A percentile compares a stretch with the other conserved stretches of the same genome.
Evolutionary conservation across 2,329 filamentous ascomycete genomes (phyloP).

Genomic region (Nemania sp.): DNA sequence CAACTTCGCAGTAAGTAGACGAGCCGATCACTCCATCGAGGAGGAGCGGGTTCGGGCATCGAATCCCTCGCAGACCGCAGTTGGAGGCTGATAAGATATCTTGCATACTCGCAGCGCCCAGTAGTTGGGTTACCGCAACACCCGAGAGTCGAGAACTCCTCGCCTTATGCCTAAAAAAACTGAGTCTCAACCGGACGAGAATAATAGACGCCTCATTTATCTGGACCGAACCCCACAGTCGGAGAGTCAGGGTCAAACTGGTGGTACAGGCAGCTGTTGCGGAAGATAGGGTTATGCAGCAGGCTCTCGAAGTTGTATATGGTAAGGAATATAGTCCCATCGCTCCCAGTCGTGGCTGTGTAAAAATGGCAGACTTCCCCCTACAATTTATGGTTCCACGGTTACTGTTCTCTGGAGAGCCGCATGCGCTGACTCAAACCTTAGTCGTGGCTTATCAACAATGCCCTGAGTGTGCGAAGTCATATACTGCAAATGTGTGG

Average conservation of each 20-base stretch:
- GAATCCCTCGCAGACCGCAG: neutral
- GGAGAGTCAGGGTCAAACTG: slow-evolving; percentile 90
- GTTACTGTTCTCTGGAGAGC: neutral
- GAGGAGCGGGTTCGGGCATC: neutral
- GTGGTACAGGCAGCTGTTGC: slow-evolving; percentile 78
- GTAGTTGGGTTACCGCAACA: slow-evolving; percentile 80
- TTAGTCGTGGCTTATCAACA: slow-evolving; percentile 82
- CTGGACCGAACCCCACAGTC: slow-evolving; percentile 97
- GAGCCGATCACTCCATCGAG: neutral
- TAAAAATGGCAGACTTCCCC: neutral
- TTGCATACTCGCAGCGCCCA: slow-evolving; percentile 56
- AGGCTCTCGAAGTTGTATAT: slow-evolving; percentile 94
- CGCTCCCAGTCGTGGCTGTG: neutral
- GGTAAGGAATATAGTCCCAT: slow-evolving; percentile 7
- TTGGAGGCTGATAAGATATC: slow-evolving; percentile 1
- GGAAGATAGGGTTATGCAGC: slow-evolving; percentile 75
- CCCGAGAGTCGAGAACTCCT: slow-evolving; percentile 92
- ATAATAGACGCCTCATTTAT: slow-evolving; percentile 97
- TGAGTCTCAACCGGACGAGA: slow-evolving; percentile 83
- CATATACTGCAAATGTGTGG: slow-evolving; percentile 96
- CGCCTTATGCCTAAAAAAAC: slow-evolving; percentile 85
- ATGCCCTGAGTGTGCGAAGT: slow-evolving; percentile 93
- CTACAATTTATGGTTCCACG: too few species aligned
- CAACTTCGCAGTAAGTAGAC: slow-evolving; percentile 17
- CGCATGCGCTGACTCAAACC: neutral